phyloP scores from a whole-genome alignment of 768 basidiomycete genomes.

The Phylloporus sp. region DNA sequence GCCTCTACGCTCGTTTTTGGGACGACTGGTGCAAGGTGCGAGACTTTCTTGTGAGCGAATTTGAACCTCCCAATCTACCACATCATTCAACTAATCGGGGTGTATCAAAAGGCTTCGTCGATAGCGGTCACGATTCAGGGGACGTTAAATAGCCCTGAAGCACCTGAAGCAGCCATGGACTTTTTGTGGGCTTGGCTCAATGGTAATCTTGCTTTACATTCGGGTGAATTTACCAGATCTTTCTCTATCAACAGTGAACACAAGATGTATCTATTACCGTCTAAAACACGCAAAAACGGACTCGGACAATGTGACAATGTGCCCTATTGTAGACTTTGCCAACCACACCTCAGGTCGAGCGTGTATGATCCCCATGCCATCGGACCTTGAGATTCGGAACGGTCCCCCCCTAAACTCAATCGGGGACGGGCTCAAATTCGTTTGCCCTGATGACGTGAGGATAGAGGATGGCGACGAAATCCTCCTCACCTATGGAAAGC shows the following conservation, averaged over 20 bases:
- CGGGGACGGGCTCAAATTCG: conserved; percentile 48
- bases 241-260: conserved; percentile 63
- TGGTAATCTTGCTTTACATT: conserved; percentile 42
- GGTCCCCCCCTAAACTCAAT: conserved; percentile 32
- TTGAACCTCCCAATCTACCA: neutral
- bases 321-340: conserved; percentile 88
- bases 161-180: conserved; percentile 28
- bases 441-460: conserved; percentile 42
- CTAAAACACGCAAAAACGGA: conserved; percentile 46
- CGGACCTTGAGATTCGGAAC: conserved; percentile 36
- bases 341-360: conserved; percentile 58
- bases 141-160: neutral
- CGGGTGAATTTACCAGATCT: neutral
- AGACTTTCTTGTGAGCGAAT: conserved; percentile 51
- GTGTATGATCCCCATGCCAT: conserved; percentile 41
- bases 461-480: conserved; percentile 61
- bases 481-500: conserved; percentile 73
- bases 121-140: neutral
- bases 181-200: conserved; percentile 93
- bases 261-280: conserved; percentile 79
- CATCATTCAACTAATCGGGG: neutral
- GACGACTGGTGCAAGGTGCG: conserved; percentile 56
- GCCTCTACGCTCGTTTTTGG: conserved; percentile 46
- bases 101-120: conserved; percentile 7
- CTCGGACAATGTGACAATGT: conserved; percentile 79